Base-by-base conservation (phyloP, 306 rosid species). In the Castanospermum australe region DNA sequence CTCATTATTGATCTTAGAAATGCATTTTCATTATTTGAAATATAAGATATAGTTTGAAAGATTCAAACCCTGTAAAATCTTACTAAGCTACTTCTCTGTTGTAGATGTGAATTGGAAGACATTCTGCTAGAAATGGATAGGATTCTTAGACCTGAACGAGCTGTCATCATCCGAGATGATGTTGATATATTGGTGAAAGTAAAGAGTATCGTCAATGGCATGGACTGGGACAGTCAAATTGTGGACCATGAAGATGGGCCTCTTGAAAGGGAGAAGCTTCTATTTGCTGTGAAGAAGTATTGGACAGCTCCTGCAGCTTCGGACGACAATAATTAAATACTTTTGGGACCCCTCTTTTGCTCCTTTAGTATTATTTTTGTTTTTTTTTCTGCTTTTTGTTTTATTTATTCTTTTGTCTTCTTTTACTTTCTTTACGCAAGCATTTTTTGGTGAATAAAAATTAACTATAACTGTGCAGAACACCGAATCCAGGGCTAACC, bases 161-260 rank as follows among this genome's bases (percentile, higher is more conserved):
- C 91, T 79, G 88, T 90, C 3, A 88, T 92, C 14, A 75, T 94
- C 11, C 77, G 99, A 52, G 97, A 94, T 59, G 92, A 89, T 64
- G 93, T 88, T 25, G 97, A 91, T 79, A 12, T 83, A 6, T 70
- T 92, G 84, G 72, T 83, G 10, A 89, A 80, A 81, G 85, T 89
- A n/a, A 92, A 82, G 84, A 86, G 32, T 59, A 81, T 91, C 0
- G 78, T 60, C 0, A 67, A 85, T 39, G 84, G 71, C 55, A 55
- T 94, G 92, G 89, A 90, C 22, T 94, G 98, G 98, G 92, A 86
- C 4, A 82, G 94, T 67, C 75, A 30, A 44, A 92, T 92, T 69
- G 88, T 89, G 15, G 91, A 94, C 75, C 89, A 88, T 75, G 97
- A 94, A 94, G 89, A 91, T 79, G 97, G 98, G 30, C 90, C 92